Evolutionary conservation across 139 green algal species (phyloP).

Genomic region (Dunaliella sp.): DNA sequence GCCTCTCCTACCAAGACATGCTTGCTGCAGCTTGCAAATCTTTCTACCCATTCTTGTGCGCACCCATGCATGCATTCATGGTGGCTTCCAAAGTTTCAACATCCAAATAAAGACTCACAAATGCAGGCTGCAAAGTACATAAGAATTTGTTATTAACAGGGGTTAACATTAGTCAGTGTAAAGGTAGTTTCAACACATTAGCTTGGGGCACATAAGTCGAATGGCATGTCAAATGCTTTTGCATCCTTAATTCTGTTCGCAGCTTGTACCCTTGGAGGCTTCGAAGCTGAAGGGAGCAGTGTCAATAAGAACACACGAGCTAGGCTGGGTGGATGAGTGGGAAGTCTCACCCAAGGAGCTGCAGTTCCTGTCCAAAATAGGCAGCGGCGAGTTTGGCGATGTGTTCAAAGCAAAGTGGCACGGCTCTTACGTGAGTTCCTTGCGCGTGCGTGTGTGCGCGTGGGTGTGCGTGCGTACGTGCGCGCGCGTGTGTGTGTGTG

Average conservation of each 20-base stretch:
- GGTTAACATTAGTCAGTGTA: too few relatives aligned
- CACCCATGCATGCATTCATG: too few relatives aligned
- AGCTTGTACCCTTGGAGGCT: conserved; percentile 63
- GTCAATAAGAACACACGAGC: conserved; percentile 56
- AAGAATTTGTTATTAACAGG: too few relatives aligned
- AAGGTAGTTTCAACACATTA: too few relatives aligned
- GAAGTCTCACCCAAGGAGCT: conserved; percentile 81
- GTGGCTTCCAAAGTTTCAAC: too few relatives aligned
- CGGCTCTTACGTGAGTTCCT: conserved; percentile 42
- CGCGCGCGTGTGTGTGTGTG: background rate
- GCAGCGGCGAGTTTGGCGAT: conserved; percentile 87
- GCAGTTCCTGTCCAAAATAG: conserved; percentile 71
- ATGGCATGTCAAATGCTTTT: background rate
- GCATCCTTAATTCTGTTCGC: background rate
- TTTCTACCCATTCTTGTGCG: too few relatives aligned
- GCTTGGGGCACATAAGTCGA: background rate
- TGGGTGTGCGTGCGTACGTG: background rate
- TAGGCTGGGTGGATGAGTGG: conserved; percentile 84
- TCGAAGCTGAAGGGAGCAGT: conserved; percentile 55
- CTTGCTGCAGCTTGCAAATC: too few relatives aligned
- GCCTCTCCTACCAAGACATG: too few relatives aligned
- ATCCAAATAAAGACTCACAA: too few relatives aligned
- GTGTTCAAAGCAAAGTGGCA: conserved; percentile 88
- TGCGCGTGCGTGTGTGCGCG: background rate
- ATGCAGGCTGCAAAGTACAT: too few relatives aligned